phyloP scores from a whole-genome alignment of 768 basidiomycete species.

The Termitomyces eurrhizus region DNA sequence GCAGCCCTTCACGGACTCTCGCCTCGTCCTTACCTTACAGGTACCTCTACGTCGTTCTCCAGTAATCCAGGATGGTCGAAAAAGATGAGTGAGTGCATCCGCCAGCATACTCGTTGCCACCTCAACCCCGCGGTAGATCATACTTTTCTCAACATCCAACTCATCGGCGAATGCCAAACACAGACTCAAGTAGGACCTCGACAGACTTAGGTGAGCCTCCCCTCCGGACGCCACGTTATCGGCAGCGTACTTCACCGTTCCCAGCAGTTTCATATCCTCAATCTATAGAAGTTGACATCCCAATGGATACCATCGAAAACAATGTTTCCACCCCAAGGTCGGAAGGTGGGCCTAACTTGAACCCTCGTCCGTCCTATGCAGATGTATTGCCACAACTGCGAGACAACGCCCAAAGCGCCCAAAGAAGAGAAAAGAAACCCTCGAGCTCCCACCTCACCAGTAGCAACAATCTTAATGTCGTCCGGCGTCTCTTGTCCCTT shows the following conservation, averaged over 20 bases:
- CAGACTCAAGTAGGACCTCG: neutral
- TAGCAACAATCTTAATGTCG: conserved; percentile 1
- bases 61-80: neutral
- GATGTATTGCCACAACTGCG: neutral
- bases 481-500: conserved; percentile 20
- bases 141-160: conserved; percentile 9
- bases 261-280: neutral
- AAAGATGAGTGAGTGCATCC: conserved; percentile 1
- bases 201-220: neutral
- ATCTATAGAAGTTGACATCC: neutral
- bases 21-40: neutral
- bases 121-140: conserved; percentile 3
- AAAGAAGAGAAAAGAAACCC: neutral
- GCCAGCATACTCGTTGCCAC: neutral
- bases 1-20: neutral
- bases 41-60: neutral
- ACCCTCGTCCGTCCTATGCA: neutral
- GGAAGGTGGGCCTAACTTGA: neutral
- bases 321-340: neutral
- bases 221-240: neutral
- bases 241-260: conserved; percentile 12
- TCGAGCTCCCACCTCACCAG: conserved; percentile 4
- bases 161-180: neutral
- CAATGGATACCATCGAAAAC: neutral
- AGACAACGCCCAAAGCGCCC: neutral